Evolutionary conservation across 148 eudicot species (phyloP), one percentile per base, ranked within the genome.

Genomic region (Persicaria tinctoria): DNA sequence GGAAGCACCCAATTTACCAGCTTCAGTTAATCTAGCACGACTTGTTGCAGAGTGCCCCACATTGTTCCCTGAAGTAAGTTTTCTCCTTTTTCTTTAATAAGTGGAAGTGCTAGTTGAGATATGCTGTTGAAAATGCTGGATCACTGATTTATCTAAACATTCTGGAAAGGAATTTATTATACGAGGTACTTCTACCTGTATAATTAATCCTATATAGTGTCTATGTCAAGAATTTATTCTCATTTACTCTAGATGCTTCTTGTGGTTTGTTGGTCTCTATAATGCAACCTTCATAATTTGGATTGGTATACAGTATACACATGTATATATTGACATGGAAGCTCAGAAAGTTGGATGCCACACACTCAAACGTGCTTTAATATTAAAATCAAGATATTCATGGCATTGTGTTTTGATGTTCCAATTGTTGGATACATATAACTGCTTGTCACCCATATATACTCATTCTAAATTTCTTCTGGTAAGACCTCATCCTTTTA

Each of bases 1-100:
- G 72, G 98, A 95, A 68, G 91, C 89, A 49, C 90, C 96, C 75
- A 82, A 89, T 51, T 83, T 85, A 78, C 92, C 93, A 62, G 90
- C 97, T 76, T 88, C 97, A 66, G 77, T 87, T 81, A 92, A 83
- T 78, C 91, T 95, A 77, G 87, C 93, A 57, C 90, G 86, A 72
- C 94, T 90, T 84, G 82, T 95, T 78, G 83, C 86, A 74, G 99
- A 90, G 78, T 92, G 97, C 74, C 96, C 94, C 8, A 82, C 87
- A 41, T 78, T 95, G 85, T 90, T 92, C 76, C 91, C 93, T 69
- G 96, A 90, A 83, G 99, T 95, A 90, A 87, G 93, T 76, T 51
- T 60, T 57, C 66, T 18, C 32, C 18, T 41, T 66, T 66, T 38
- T 66, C 6, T 3, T 12, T 60, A 8, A 8, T 27, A 60, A 20